Base-by-base conservation (phyloP, 2,329 filamentous ascomycete genomes). In the Ilyonectria destructans region DNA sequence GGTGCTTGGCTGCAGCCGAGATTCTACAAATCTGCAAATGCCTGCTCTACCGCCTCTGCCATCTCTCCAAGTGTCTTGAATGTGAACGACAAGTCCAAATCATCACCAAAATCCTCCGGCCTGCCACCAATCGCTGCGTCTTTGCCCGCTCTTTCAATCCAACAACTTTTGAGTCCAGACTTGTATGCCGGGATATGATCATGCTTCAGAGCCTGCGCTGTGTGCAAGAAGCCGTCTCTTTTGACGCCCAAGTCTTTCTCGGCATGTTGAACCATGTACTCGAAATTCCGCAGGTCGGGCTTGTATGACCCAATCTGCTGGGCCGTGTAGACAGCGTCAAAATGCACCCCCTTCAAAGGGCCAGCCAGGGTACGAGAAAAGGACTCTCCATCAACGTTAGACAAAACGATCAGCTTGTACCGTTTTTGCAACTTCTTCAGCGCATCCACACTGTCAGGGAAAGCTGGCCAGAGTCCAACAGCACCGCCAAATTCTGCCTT, bases 271-370 rank as follows among this genome's bases (percentile, higher is more conserved):
- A 93, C 75, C 84, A 93, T 83, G 74, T 90, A 90, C 66, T 88
- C 84, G 68, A 93, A 94, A 69, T 93, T 93, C 60, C 82, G 80
- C 52, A 82, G 74, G 71, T 90, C 85, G 0, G 92, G 92, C 80
- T 94, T 94, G 77, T 93, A 94, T 7, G 84, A 86, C 0, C 91
- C 91, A 43, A 93, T 87, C 49, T 92, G 89, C 77, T 93, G 83
- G 1, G 92, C 92, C 0, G 90, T 93, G 75, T 91, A 86, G 45
- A 92, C 81, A 6, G 85, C 83, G 72, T 92, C 89, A 74, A 93
- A 85, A 3, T 82, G 69, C 29, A 86, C 82, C 2, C 83, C 84
- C 40, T 82, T 71, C 8, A 90, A 77, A 0, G 85, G 83, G 0
- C 85, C 83, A 2, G 79, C 75, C 6, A 84, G 80, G 0, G 80